phyloP scores from a whole-genome alignment of 1,284 basidiomycete species.

The Gymnopus androsaceus region DNA sequence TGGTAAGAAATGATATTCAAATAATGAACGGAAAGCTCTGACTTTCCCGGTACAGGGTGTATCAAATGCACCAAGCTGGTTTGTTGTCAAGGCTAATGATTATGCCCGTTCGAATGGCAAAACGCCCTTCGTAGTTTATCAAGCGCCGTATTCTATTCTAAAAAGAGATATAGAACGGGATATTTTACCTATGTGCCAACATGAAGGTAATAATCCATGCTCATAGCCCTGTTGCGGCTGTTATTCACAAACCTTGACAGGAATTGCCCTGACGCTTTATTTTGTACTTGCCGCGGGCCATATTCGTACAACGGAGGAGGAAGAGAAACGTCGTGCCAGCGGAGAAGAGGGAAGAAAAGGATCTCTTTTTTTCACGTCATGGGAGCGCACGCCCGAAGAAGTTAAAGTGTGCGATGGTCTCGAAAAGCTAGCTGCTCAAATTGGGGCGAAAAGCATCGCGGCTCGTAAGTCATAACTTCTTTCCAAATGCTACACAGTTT shows the following conservation, averaged over 20 bases:
- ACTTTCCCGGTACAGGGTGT: not conserved
- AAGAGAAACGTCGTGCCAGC: slow-evolving; percentile 4
- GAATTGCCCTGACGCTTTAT: slow-evolving; percentile 6
- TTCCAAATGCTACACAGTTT: not conserved
- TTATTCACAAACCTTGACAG: not conserved
- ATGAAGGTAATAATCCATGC: not conserved
- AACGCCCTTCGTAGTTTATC: slow-evolving; percentile 12
- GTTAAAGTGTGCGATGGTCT: slow-evolving; percentile 12
- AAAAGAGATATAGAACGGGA: slow-evolving; percentile 14
- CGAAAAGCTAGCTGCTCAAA: slow-evolving; percentile 7
- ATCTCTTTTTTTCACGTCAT: not conserved
- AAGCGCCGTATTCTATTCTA: slow-evolving; percentile 10
- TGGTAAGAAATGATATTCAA: not conserved
- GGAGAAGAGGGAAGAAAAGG: slow-evolving; percentile 7
- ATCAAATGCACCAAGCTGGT: slow-evolving; percentile 9
- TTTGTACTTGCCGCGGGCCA: slow-evolving; percentile 10
- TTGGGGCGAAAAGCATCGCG: slow-evolving; percentile 6
- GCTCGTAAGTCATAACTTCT: not conserved
- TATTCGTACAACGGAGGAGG: slow-evolving; percentile 10
- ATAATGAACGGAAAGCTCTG: not conserved
- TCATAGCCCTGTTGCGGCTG: not conserved
- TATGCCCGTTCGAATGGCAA: slow-evolving; percentile 11
- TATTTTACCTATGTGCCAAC: slow-evolving; percentile 12
- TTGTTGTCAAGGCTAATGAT: slow-evolving; percentile 11
- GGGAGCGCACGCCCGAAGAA: slow-evolving; percentile 2